Evolutionary conservation across 1,139 yeast species (phyloP).

Genomic region (Sugiyamaella castrensis): DNA sequence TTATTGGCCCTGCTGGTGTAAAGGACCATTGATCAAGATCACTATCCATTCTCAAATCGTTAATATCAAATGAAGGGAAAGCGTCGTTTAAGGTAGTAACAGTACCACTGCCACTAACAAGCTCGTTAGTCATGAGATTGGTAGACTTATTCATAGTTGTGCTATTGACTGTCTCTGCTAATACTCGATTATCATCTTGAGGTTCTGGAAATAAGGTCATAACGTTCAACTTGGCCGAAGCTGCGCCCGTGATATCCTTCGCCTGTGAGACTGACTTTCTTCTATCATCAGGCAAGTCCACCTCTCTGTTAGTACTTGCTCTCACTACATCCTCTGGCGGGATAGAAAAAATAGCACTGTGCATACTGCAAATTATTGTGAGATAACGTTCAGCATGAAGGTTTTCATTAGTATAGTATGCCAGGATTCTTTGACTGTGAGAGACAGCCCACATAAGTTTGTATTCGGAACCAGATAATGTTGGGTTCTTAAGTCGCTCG

Average conservation of each 20-base stretch:
- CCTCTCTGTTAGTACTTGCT: background rate
- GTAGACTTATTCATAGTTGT: too few species aligned
- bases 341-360: background rate
- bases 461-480: background rate
- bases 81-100: background rate
- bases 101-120: too few species aligned
- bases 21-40: background rate
- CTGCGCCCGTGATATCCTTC: background rate
- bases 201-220: too few species aligned
- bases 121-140: too few species aligned
- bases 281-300: background rate
- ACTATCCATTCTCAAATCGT: background rate
- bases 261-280: background rate
- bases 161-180: too few species aligned
- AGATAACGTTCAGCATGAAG: background rate
- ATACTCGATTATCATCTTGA: too few species aligned
- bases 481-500: background rate
- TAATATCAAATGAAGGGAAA: background rate
- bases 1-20: slow-evolving; percentile 1
- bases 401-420: background rate
- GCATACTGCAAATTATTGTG: background rate
- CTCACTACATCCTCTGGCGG: background rate
- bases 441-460: slow-evolving; percentile 1
- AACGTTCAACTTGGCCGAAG: too few species aligned
- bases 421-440: background rate